Base-by-base conservation (phyloP, 2,329 filamentous ascomycete species). In the Exophiala alcalophila region DNA sequence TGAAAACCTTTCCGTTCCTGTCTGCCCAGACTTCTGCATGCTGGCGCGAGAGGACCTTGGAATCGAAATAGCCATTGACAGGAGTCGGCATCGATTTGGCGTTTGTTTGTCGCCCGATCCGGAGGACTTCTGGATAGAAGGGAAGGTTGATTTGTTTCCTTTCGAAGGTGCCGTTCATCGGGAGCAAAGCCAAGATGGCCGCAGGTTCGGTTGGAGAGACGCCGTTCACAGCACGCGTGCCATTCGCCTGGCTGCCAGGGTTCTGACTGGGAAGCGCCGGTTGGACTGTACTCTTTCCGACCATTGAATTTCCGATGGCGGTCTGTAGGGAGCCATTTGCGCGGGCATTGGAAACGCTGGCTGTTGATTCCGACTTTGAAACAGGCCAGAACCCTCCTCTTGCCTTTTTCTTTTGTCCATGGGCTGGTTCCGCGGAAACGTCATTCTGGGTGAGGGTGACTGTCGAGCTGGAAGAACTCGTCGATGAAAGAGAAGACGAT, bases 21-120 rank as follows among this genome's bases (percentile, higher is more conserved):
- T 86, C 83, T 10, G 92, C 89, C 81, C 89, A 97, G 25, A 98
- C 85, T 64, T 98, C 92, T 24, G 92, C 92, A 64, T 98, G 92
- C 62, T 96, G 89, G 57, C 92, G 78, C 26, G 92, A 97, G 16
- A 98, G 77, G 18, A 98, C 92, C 66, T 98, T 98, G 37, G 91
- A 97, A 65, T 98, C 92, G 60, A 98, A 98, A 65, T 86, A 98
- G 24, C 92, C 92, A 66, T 98, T 98, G 48, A 83, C 70, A 0
- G 88, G 82, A 0, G 90, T 95, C 0, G 92, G 92, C 9, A 94
- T 78, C 0, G 92, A 97, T 67, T 95, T 97, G 54, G 88, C 86
- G 65, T 98, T 98, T 14, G 92, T 98, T 67, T 98, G 92, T 33
- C 92, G 84, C 30, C 92, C 92, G 60, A 98, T 95, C 51, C 89